A percentile compares a stretch with the other conserved stretches of the same genome.
Conservation (phyloP, 1,139 yeast species). For the Yamadazyma triangularis region DNA sequence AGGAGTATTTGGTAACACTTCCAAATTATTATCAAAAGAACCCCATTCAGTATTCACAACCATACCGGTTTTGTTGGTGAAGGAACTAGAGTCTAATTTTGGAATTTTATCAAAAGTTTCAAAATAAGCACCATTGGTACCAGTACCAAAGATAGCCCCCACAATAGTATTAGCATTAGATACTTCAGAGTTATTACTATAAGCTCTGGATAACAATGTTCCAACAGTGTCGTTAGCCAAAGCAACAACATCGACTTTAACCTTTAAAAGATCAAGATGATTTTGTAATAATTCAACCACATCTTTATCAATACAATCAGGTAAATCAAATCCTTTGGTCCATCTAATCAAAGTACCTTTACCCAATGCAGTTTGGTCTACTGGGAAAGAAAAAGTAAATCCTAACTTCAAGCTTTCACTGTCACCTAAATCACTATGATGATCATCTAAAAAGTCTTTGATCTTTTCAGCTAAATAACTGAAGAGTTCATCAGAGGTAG, state of each 20-base stretch:
- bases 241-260: slow-evolving; percentile 78
- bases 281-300: slow-evolving; percentile 69
- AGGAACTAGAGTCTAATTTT: slow-evolving; percentile 48
- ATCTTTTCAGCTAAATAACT: slow-evolving; percentile 70
- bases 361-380: slow-evolving; percentile 73
- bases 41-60: slow-evolving; percentile 97
- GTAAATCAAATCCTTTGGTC: slow-evolving; percentile 90
- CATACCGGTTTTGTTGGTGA: slow-evolving; percentile 61
- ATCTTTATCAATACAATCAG: slow-evolving; percentile 80
- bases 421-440: slow-evolving; percentile 46
- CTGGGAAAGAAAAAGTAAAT: slow-evolving; percentile 91
- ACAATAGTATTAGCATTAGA: slow-evolving; percentile 68
- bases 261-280: slow-evolving; percentile 53
- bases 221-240: slow-evolving; percentile 95
- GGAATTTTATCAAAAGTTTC: slow-evolving; percentile 69
- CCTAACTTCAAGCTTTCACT: slow-evolving; percentile 61
- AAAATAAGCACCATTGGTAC: slow-evolving; percentile 91
- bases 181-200: slow-evolving; percentile 54
- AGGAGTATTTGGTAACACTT: slow-evolving; percentile 67
- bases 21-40: slow-evolving; percentile 78
- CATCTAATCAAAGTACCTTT: slow-evolving; percentile 82
- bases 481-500: slow-evolving; percentile 55
- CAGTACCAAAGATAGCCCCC: slow-evolving; percentile 94
- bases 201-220: slow-evolving; percentile 81
- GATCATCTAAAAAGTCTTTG: slow-evolving; percentile 54